A percentile compares a stretch with the other conserved stretches of the same genome.
Conservation (phyloP, 2,329 filamentous ascomycete genomes). For the Hymenoscyphus fraxineus region DNA sequence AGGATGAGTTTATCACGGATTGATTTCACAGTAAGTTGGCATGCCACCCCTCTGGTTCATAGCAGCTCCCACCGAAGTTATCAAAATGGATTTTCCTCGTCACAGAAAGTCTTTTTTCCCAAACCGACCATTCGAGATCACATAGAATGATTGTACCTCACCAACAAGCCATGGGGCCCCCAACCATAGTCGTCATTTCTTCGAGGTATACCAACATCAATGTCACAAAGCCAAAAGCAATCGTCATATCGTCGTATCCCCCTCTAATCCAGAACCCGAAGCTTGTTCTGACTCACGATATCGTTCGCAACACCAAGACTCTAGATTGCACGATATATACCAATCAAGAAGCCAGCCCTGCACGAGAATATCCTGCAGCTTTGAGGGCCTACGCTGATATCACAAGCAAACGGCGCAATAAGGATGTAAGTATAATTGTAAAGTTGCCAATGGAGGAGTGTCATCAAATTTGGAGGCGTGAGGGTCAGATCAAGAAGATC, state of each 20-base stretch:
- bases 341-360: slow-evolving; percentile 10
- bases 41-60: background rate
- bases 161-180: background rate
- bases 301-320: slow-evolving; percentile 20
- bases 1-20: too few species aligned
- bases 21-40: too few species aligned
- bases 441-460: slow-evolving; percentile 21
- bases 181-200: background rate
- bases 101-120: background rate
- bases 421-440: slow-evolving; percentile 21
- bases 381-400: slow-evolving; percentile 26
- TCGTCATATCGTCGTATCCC: slow-evolving; percentile 2
- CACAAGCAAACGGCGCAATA: slow-evolving; percentile 20
- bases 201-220: slow-evolving; percentile 1
- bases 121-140: background rate
- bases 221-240: slow-evolving; percentile 10
- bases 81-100: background rate
- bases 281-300: slow-evolving; percentile 17
- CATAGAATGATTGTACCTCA: slow-evolving; percentile 1
- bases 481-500: slow-evolving; percentile 9
- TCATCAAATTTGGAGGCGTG: slow-evolving; percentile 26
- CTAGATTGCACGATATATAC: slow-evolving; percentile 16
- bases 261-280: slow-evolving; percentile 12
- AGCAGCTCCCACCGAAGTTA: background rate
- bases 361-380: slow-evolving; percentile 11